These are phyloP conservation scores for Tylopilus vinaceipallidus DNA, from an alignment of 768 basidiomycete genomes.

Conservation along the genomic window DNA sequence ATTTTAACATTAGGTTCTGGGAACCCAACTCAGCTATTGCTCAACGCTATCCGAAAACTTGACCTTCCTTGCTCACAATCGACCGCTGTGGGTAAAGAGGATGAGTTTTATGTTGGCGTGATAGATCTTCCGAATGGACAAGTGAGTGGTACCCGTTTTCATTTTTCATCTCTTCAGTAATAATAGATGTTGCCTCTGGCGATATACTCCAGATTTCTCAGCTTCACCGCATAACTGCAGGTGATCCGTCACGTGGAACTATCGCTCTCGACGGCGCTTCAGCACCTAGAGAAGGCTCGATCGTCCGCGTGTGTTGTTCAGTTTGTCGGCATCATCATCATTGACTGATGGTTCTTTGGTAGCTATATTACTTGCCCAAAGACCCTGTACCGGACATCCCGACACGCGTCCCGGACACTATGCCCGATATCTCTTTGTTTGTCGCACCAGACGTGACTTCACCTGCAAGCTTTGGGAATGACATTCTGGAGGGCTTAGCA, in stretches of 20 bases:
- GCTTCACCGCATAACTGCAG: conserved; percentile 61
- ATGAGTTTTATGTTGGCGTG: conserved; percentile 58
- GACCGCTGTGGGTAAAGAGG: conserved; percentile 44
- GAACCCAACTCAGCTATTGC: conserved; percentile 62
- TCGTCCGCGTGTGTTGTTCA: conserved; percentile 45
- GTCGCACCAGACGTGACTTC: conserved; percentile 22
- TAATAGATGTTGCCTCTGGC: too few relatives aligned
- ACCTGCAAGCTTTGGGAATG: not conserved
- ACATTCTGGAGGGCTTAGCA: not conserved
- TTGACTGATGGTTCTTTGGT: conserved; percentile 1
- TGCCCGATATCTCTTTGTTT: conserved; percentile 21
- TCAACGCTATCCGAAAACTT: conserved; percentile 47
- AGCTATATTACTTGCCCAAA: conserved; percentile 45
- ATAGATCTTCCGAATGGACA: conserved; percentile 17
- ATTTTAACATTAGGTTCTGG: conserved; percentile 52
- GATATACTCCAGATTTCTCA: conserved; percentile 47
- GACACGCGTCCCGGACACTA: conserved; percentile 3
- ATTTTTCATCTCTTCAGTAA: not conserved
- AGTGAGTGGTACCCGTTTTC: not conserved
- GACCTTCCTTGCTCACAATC: conserved; percentile 27
- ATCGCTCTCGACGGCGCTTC: conserved; percentile 56
- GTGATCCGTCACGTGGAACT: conserved; percentile 68
- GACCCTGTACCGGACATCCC: conserved; percentile 3
- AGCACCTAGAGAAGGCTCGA: conserved; percentile 49
- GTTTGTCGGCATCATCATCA: not conserved